Evolutionary conservation across 306 rosid genomes (phyloP).

Genomic region (Ormosia emarginata): DNA sequence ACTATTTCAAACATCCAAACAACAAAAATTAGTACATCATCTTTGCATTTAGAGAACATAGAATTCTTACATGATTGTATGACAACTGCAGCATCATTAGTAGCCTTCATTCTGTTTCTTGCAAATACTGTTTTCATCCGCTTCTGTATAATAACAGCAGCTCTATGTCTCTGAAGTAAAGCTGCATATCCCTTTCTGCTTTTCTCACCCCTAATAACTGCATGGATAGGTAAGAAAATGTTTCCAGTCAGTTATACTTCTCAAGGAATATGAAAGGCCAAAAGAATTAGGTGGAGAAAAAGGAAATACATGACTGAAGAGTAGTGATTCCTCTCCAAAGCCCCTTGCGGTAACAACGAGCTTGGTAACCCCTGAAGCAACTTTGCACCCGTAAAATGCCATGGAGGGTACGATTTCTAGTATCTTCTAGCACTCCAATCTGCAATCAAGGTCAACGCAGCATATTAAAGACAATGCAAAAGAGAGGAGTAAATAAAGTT

Average conservation of each 20-base stretch:
- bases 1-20: not conserved
- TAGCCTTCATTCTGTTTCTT: slow-evolving; percentile 45
- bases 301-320: slow-evolving; percentile 82
- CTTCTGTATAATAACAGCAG: slow-evolving; percentile 74
- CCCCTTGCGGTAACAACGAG: slow-evolving; percentile 63
- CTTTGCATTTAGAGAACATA: not conserved
- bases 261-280: slow-evolving; percentile 26
- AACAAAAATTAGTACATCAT: not conserved
- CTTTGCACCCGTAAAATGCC: slow-evolving; percentile 92
- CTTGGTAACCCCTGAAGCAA: slow-evolving; percentile 94
- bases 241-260: slow-evolving; percentile 7
- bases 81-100: slow-evolving; percentile 57
- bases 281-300: slow-evolving; percentile 15
- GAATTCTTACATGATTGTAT: slow-evolving; percentile 68
- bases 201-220: slow-evolving; percentile 80
- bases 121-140: slow-evolving; percentile 49
- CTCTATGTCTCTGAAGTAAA: slow-evolving; percentile 64
- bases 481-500: slow-evolving; percentile 11
- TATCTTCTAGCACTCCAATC: slow-evolving; percentile 98
- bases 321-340: slow-evolving; percentile 63
- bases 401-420: slow-evolving; percentile 91
- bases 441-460: slow-evolving; percentile 31
- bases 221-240: slow-evolving; percentile 28
- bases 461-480: not conserved
- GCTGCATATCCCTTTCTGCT: slow-evolving; percentile 63